phyloP scores from a whole-genome alignment of 768 basidiomycete species.

The Trametes cingulata region DNA sequence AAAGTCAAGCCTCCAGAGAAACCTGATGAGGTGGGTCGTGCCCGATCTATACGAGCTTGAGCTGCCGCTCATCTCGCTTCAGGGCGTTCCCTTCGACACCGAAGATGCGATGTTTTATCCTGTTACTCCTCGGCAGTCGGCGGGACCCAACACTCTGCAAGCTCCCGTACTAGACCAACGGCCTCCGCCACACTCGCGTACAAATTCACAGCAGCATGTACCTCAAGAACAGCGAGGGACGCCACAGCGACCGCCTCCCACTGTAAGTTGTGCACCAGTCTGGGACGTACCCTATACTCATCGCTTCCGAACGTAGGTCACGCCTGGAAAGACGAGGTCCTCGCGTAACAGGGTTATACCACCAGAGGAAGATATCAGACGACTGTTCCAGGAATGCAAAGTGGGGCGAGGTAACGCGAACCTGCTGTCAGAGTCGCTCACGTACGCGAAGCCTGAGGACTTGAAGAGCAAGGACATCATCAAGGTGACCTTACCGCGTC shows the following conservation, averaged over 20 bases:
- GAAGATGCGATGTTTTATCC: conserved; percentile 83
- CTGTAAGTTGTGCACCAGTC: conserved; percentile 9
- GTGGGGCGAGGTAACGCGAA: conserved; percentile 81
- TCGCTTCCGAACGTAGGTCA: conserved; percentile 5
- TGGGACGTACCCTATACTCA: neutral
- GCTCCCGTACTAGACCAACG: conserved; percentile 5
- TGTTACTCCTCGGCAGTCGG: conserved; percentile 39
- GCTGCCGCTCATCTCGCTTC: neutral
- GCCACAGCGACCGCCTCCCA: conserved; percentile 16
- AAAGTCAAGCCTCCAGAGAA: conserved; percentile 79
- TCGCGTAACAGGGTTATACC: conserved; percentile 55
- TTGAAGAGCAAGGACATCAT: conserved; percentile 64
- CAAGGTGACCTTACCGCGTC: conserved; percentile 56
- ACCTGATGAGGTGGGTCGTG: conserved; percentile 64
- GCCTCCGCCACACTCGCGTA: neutral
- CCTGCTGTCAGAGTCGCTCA: conserved; percentile 69
- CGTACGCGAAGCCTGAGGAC: conserved; percentile 69
- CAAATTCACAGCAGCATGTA: neutral
- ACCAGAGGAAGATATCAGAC: conserved; percentile 79
- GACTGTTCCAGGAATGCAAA: conserved; percentile 83
- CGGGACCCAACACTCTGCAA: conserved; percentile 12
- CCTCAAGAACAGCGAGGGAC: neutral
- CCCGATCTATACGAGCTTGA: neutral
- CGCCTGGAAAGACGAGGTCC: conserved; percentile 23
- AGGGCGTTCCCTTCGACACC: conserved; percentile 78